These are phyloP conservation scores for Moniliophthora roreri DNA, from an alignment of 1,284 basidiomycete genomes.

Conservation along the genomic window DNA sequence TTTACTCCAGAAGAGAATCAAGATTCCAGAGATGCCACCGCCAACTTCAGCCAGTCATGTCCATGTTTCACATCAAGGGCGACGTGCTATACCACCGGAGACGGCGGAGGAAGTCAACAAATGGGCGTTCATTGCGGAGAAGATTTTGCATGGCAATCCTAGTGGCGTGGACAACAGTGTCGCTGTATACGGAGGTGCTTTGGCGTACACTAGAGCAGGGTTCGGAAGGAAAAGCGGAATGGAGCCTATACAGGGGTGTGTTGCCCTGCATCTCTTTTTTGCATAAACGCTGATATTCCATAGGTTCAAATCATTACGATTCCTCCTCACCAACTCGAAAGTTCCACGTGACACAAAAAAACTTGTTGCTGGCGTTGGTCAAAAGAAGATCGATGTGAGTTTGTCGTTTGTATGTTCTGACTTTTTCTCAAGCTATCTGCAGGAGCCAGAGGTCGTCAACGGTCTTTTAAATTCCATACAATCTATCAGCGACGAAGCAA, in stretches of 20 bases:
- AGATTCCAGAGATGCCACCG: constrained; percentile 48
- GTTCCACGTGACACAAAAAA: constrained; percentile 93
- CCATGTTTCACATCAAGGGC: constrained; percentile 64
- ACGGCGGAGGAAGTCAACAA: constrained; percentile 81
- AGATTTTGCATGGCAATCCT: constrained; percentile 96
- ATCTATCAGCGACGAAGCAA: constrained; percentile 79
- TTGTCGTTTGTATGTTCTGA: neutral
- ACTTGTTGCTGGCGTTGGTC: constrained; percentile 86
- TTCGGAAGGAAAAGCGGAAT: constrained; percentile 79
- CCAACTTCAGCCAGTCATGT: constrained; percentile 51
- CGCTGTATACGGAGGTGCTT: constrained; percentile 89
- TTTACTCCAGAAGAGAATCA: constrained; percentile 65
- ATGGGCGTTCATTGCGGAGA: constrained; percentile 96
- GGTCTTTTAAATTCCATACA: constrained; percentile 79
- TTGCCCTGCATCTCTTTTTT: constrained; percentile 20
- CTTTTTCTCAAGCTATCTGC: constrained; percentile 18
- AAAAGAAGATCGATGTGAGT: constrained; percentile 67
- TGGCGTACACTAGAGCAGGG: constrained; percentile 85
- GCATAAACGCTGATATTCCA: constrained; percentile 13
- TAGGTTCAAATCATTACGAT: constrained; percentile 56
- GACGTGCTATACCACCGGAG: constrained; percentile 56
- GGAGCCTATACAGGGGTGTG: constrained; percentile 84
- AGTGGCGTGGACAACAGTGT: constrained; percentile 98
- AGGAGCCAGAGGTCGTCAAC: constrained; percentile 81
- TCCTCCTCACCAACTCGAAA: constrained; percentile 92